These are phyloP conservation scores for Fibroporia radiculosa DNA, from an alignment of 768 basidiomycete species.

Conservation along the genomic window DNA sequence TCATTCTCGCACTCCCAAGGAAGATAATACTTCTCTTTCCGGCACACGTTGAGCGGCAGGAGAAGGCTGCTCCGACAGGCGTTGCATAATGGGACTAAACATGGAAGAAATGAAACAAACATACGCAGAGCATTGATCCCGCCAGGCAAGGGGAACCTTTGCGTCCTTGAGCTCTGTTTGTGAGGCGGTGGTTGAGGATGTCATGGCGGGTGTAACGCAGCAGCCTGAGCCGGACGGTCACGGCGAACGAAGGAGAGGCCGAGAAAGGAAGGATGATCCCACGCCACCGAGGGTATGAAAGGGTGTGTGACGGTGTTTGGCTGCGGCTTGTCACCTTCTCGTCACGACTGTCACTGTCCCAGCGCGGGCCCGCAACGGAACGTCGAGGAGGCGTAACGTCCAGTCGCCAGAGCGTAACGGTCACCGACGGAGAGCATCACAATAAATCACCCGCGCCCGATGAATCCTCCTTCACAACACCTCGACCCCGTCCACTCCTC, in stretches of 20 bases:
- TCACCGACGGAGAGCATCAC: constrained; percentile 10
- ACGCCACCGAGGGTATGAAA: constrained; percentile 23
- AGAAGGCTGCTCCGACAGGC: constrained; percentile 48
- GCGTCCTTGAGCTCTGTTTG: constrained; percentile 74
- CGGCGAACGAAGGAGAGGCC: too few relatives aligned
- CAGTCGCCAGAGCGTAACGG: too few relatives aligned
- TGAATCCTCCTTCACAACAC: constrained; percentile 17
- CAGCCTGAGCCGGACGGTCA: too few relatives aligned
- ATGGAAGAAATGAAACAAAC: too few relatives aligned
- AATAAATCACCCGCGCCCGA: constrained; percentile 14
- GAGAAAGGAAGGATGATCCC: too few relatives aligned
- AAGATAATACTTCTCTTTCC: constrained; percentile 67
- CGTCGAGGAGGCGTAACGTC: constrained; percentile 6
- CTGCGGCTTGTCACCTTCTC: constrained; percentile 21
- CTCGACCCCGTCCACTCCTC: constrained; percentile 7
- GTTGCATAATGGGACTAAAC: background rate
- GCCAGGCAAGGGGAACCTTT: constrained; percentile 72
- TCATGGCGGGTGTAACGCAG: constrained; percentile 43
- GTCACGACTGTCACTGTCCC: constrained; percentile 27
- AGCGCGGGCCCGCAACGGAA: constrained; percentile 8
- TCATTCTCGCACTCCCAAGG: constrained; percentile 96
- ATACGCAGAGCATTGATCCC: constrained; percentile 88
- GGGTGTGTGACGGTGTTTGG: constrained; percentile 19
- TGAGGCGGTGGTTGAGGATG: constrained; percentile 72
- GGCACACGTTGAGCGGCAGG: constrained; percentile 82